These are phyloP conservation scores for Gynochthodes officinalis DNA, from an alignment of 257 asterid genomes.

Conservation along the genomic window DNA sequence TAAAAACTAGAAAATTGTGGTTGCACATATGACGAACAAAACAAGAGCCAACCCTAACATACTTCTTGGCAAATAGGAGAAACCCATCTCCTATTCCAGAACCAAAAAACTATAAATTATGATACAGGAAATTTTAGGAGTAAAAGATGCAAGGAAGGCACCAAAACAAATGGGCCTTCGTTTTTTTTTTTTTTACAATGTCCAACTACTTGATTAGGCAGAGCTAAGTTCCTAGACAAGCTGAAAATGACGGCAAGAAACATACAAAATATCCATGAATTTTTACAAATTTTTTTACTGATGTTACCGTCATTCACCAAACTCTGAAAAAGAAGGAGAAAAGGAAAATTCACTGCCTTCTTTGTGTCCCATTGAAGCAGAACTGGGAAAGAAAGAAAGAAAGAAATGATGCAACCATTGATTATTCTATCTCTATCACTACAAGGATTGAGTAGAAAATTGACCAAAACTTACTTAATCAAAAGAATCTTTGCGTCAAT, in stretches of 20 bases:
- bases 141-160: not conserved
- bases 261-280: not conserved
- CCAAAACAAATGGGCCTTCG: conserved; percentile 2
- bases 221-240: conserved; percentile 9
- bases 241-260: conserved; percentile 19
- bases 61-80: not conserved
- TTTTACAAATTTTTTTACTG: not conserved
- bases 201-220: conserved; percentile 16
- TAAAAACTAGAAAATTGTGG: not conserved
- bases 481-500: not conserved
- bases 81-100: conserved; percentile 2
- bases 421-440: not conserved
- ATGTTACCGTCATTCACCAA: not conserved
- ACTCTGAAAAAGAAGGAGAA: not conserved
- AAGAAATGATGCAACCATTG: not conserved
- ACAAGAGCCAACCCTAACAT: not conserved
- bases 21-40: not conserved
- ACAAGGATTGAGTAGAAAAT: conserved; percentile 11
- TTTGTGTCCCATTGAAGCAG: not conserved
- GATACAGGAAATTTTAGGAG: not conserved
- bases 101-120: not conserved
- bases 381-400: not conserved
- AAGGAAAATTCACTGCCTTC: not conserved
- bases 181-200: not conserved
- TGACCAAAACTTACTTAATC: conserved; percentile 14